Evolutionary conservation across 116 monocot species (phyloP).

Genomic region (Cymodocea nodosa): DNA sequence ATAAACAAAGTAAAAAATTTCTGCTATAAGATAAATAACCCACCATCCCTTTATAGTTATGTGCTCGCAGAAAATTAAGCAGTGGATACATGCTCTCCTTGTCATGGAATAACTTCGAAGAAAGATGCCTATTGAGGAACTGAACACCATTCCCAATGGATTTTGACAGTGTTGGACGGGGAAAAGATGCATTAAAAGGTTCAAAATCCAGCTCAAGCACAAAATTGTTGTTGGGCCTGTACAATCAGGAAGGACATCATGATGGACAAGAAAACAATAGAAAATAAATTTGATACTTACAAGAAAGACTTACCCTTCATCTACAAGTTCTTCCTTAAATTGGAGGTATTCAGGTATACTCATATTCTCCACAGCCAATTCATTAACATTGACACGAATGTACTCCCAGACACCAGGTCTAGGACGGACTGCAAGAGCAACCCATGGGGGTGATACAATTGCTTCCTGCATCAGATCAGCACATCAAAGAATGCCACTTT

Average conservation of each 20-base stretch:
- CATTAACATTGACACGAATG: conserved; percentile 76
- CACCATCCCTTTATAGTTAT: conserved; percentile 76
- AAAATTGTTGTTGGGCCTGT: conserved; percentile 34
- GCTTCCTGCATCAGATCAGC: conserved; percentile 50
- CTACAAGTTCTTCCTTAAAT: conserved; percentile 79
- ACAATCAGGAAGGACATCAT: neutral
- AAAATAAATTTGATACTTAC: neutral
- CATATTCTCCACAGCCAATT: conserved; percentile 72
- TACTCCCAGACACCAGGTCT: conserved; percentile 98
- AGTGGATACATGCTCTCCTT: conserved; percentile 80
- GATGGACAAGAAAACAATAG: neutral
- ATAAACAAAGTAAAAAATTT: too few relatives aligned
- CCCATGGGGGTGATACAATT: conserved; percentile 76
- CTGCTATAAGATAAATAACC: neutral
- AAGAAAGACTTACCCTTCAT: conserved; percentile 16
- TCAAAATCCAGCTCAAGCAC: conserved; percentile 72
- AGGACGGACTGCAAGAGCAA: conserved; percentile 81
- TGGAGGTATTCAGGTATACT: conserved; percentile 65
- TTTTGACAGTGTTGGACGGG: conserved; percentile 61
- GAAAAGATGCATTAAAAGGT: conserved; percentile 76
- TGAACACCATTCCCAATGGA: conserved; percentile 85
- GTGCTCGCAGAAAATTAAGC: conserved; percentile 60
- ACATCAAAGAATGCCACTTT: neutral
- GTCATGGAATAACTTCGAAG: conserved; percentile 78
- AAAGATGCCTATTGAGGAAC: conserved; percentile 85